Base-by-base conservation (phyloP, 2,329 filamentous ascomycete species). In the Cladophialophora psammophila region DNA sequence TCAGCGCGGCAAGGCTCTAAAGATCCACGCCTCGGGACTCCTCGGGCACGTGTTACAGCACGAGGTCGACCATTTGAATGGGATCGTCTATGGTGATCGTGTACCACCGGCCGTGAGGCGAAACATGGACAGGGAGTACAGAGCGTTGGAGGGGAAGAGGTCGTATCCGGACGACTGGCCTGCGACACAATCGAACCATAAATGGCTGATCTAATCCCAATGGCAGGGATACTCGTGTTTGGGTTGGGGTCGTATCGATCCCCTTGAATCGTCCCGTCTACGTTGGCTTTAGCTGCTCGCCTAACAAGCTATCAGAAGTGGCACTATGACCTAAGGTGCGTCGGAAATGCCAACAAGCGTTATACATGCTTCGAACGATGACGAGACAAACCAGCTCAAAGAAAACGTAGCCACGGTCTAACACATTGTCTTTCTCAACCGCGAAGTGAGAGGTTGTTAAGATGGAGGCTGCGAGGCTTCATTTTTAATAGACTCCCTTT, bases 1-100 rank as follows among this genome's bases (percentile, higher is more conserved):
- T 15, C 50, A 55, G 32, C 35, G n/a, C 52, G 38, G 60, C 36
- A 26, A 45, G 5, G 12, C 60, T 2, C 5, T 63, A 8, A 52
- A 42, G 35, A 34, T 63, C 13, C 50, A 63, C 31, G 60, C 60
- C 50, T 15, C 45, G 9, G 50, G 60, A 35, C 15, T 55, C 0
- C 35, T 45, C 31, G 36, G 48, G 2, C 50, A 55, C 6, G 50
- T 63, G 3, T 8, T 63, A 31, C 60, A 63, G 52, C 60, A 63
- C 31, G 60, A 63, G 60, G 32, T 35, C 31, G 60, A 63, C 35
- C 60, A 63, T 38, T 31, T 63, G 42, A 55, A 63, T 26, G 60
- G 60, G 18, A 34, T 56, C 8, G 60, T 63, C 18, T 56, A 63
- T 26, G 60, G 60, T 8, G 60, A 63, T 40, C 50, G 15, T 31